Evolutionary conservation across 163 green algal species (phyloP).

Genomic region (Chlorella variabilis): DNA sequence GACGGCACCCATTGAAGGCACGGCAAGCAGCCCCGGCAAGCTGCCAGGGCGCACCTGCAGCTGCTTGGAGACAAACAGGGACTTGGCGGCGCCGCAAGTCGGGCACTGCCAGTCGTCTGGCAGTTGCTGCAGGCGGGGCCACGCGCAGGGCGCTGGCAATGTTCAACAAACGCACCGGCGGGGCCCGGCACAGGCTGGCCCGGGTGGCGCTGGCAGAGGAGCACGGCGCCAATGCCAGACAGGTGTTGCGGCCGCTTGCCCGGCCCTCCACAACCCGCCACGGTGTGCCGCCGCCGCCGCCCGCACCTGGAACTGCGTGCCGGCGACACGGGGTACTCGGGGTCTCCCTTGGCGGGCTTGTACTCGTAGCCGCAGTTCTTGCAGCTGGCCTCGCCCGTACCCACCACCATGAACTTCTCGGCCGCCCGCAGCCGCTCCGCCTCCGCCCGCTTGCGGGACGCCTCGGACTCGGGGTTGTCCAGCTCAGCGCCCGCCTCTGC

Average conservation of each 20-base stretch:
- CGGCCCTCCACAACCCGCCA: too few relatives aligned
- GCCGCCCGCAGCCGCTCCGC: conserved; percentile 81
- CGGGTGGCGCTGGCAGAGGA: too few relatives aligned
- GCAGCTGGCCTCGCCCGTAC: conserved; percentile 82
- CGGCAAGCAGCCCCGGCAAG: too few relatives aligned
- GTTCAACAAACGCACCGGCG: too few relatives aligned
- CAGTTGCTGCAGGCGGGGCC: conserved; percentile 79
- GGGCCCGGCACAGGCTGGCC: too few relatives aligned
- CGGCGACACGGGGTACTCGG: conserved; percentile 89
- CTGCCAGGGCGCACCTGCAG: too few relatives aligned
- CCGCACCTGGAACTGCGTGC: conserved; percentile 80
- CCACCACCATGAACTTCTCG: conserved; percentile 95
- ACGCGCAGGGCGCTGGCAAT: too few relatives aligned
- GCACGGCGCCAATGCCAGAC: background rate
- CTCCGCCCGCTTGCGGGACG: conserved; percentile 68
- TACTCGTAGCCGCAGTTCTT: conserved; percentile 85
- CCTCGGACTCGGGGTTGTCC: conserved; percentile 59
- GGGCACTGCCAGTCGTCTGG: conserved; percentile 95
- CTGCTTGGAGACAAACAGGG: conserved; percentile 76
- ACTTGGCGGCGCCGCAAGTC: conserved; percentile 85
- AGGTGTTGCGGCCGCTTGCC: too few relatives aligned
- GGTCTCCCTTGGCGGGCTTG: conserved; percentile 83
- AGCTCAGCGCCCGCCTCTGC: background rate
- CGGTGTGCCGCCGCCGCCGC: background rate
- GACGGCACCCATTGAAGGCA: too few relatives aligned